Conservation (phyloP, 768 basidiomycete species). For the Russula griseocarnosa region DNA sequence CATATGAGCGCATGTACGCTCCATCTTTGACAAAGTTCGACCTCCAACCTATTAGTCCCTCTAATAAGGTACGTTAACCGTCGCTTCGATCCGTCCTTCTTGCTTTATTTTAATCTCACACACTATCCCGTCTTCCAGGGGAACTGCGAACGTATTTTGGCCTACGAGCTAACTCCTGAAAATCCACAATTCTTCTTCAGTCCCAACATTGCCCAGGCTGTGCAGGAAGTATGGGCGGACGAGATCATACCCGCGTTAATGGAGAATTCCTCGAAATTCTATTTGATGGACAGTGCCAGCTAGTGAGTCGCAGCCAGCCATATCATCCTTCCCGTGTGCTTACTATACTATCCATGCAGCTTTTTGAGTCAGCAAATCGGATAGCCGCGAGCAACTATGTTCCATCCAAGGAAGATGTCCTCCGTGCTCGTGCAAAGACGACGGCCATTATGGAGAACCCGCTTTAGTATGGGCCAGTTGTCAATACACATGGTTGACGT, state of each 20-base stretch:
- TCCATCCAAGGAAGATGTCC: slow-evolving; percentile 81
- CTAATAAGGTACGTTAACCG: slow-evolving; percentile 49
- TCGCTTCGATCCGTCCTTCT: background rate
- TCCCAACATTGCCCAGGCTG: slow-evolving; percentile 66
- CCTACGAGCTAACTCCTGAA: slow-evolving; percentile 44
- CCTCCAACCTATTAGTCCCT: slow-evolving; percentile 64
- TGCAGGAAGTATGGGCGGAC: slow-evolving; percentile 67
- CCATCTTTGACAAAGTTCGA: slow-evolving; percentile 85
- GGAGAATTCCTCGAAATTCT: slow-evolving; percentile 71
- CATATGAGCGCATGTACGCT: too few relatives aligned
- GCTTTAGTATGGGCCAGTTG: slow-evolving; percentile 63
- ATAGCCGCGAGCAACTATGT: slow-evolving; percentile 79
- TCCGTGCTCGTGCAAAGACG: slow-evolving; percentile 85
- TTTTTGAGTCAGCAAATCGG: slow-evolving; percentile 84
- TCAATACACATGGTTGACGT: slow-evolving; percentile 73
- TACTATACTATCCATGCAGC: slow-evolving; percentile 38
- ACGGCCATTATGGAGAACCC: slow-evolving; percentile 88
- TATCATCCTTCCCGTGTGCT: background rate
- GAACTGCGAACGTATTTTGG: slow-evolving; percentile 59
- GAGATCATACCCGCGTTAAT: slow-evolving; percentile 49
- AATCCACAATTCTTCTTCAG: slow-evolving; percentile 42
- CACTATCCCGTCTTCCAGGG: slow-evolving; percentile 28
- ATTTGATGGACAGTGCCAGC: slow-evolving; percentile 90
- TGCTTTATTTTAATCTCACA: slow-evolving; percentile 14
- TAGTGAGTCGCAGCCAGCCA: slow-evolving; percentile 54